Evolutionary conservation across 495 filamentous ascomycete species (phyloP).

Genomic region (Penicillium coprophilum): DNA sequence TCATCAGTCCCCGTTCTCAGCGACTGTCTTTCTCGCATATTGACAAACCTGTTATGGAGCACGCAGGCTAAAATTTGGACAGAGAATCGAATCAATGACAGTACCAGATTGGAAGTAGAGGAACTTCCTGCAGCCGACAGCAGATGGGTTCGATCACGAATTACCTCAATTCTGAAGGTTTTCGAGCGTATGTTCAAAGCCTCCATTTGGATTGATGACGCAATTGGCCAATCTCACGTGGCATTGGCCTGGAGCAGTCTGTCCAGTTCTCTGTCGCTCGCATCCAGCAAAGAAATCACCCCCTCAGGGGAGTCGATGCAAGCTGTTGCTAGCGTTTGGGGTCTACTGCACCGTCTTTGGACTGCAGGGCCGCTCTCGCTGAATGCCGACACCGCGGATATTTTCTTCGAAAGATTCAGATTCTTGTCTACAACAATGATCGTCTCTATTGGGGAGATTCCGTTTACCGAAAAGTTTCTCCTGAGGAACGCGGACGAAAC

Average conservation of each 20-base stretch:
- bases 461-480: constrained; percentile 76
- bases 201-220: constrained; percentile 53
- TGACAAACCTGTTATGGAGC: constrained; percentile 68
- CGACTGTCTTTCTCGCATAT: constrained; percentile 59
- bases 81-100: constrained; percentile 64
- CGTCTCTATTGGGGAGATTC: constrained; percentile 63
- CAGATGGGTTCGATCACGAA: constrained; percentile 81
- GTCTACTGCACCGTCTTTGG: constrained; percentile 69
- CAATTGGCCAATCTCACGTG: constrained; percentile 42
- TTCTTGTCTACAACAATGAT: constrained; percentile 63
- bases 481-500: constrained; percentile 40
- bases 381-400: constrained; percentile 34
- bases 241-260: constrained; percentile 68
- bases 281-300: constrained; percentile 86
- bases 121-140: constrained; percentile 79
- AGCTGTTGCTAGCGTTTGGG: constrained; percentile 70
- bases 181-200: constrained; percentile 63
- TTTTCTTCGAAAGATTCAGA: constrained; percentile 60
- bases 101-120: constrained; percentile 54
- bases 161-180: constrained; percentile 57
- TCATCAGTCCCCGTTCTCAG: constrained; percentile 33
- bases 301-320: constrained; percentile 78
- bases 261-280: constrained; percentile 66
- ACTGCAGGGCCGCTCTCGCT: constrained; percentile 38
- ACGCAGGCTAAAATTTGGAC: constrained; percentile 67